Conservation (phyloP, 2,329 filamentous ascomycete genomes). For the Exophiala alcalophila region DNA sequence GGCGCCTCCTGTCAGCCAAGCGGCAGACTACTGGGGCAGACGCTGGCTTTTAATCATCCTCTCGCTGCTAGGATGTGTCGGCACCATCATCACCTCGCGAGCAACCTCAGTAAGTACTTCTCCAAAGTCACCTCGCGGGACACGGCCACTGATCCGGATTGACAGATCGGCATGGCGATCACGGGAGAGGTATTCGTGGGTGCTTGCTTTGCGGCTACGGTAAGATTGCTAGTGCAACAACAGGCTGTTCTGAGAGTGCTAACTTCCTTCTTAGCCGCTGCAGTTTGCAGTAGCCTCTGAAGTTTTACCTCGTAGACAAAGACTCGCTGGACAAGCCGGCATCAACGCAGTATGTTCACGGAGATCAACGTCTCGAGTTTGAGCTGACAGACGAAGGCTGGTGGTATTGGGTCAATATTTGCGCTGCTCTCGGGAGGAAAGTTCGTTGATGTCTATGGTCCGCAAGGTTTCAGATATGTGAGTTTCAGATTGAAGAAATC, state of each 20-base stretch:
- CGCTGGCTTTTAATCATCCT: conserved; percentile 12
- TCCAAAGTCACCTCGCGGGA: neutral
- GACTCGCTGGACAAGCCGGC: conserved; percentile 13
- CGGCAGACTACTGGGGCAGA: conserved; percentile 11
- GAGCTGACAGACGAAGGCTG: conserved; percentile 1
- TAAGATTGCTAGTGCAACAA: conserved; percentile 1
- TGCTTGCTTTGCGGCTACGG: conserved; percentile 10
- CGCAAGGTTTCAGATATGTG: conserved; percentile 10
- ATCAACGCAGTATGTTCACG: conserved; percentile 11
- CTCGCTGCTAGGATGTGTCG: conserved; percentile 6
- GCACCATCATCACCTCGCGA: conserved; percentile 16
- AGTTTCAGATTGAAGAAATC: conserved; percentile 4
- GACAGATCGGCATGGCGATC: conserved; percentile 15
- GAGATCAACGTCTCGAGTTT: neutral
- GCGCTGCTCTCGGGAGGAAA: conserved; percentile 9
- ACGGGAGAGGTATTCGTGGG: conserved; percentile 12
- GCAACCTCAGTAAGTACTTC: conserved; percentile 4
- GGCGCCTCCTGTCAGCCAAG: conserved; percentile 12
- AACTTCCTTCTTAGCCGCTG: conserved; percentile 2
- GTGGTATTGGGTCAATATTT: conserved; percentile 10
- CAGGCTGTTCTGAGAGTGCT: neutral
- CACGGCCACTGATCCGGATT: neutral
- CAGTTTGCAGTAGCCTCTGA: conserved; percentile 13
- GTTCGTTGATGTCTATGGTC: conserved; percentile 9
- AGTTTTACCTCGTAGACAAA: conserved; percentile 12